Percentiles rank a stretch among this genome's conserved stretches.
Conservation (phyloP, 345 rosid species). For the Populus ilicifolia region DNA sequence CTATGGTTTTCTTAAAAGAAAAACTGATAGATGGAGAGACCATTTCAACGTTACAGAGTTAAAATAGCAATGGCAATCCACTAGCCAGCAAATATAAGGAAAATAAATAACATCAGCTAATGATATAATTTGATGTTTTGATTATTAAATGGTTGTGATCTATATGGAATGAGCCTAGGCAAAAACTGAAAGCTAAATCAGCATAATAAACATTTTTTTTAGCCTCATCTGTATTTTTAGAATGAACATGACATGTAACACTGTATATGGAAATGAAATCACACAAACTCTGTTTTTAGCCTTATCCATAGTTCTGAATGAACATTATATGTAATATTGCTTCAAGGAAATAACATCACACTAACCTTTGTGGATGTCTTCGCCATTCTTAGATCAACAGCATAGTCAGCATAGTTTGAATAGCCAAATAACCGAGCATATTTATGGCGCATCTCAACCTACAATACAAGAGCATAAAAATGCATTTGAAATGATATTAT, state of each 20-base stretch:
- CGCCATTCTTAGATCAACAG: slow-evolving; percentile 76
- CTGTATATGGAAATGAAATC: neutral
- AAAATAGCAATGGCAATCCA: too few relatives aligned
- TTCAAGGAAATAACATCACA: slow-evolving; percentile 9
- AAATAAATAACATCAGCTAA: too few relatives aligned
- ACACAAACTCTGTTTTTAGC: neutral
- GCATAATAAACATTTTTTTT: too few relatives aligned
- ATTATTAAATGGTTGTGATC: too few relatives aligned
- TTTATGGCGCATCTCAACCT: slow-evolving; percentile 87
- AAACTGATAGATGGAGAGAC: too few relatives aligned
- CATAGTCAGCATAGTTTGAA: slow-evolving; percentile 81
- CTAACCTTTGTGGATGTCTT: slow-evolving; percentile 81
- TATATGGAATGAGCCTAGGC: neutral
- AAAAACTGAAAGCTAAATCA: neutral
- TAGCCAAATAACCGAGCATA: slow-evolving; percentile 78
- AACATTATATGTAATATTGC: slow-evolving; percentile 5
- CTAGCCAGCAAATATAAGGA: too few relatives aligned
- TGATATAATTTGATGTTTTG: too few relatives aligned
- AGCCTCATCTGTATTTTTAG: too few relatives aligned
- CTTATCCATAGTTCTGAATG: neutral
- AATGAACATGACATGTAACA: too few relatives aligned
- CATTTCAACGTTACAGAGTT: too few relatives aligned
- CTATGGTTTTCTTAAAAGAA: too few relatives aligned
- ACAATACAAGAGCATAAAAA: slow-evolving; percentile 14
- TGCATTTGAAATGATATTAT: neutral